Base-by-base conservation (phyloP, 2,329 filamentous ascomycete genomes). In the Phaeosphaeriaceae sp. region DNA sequence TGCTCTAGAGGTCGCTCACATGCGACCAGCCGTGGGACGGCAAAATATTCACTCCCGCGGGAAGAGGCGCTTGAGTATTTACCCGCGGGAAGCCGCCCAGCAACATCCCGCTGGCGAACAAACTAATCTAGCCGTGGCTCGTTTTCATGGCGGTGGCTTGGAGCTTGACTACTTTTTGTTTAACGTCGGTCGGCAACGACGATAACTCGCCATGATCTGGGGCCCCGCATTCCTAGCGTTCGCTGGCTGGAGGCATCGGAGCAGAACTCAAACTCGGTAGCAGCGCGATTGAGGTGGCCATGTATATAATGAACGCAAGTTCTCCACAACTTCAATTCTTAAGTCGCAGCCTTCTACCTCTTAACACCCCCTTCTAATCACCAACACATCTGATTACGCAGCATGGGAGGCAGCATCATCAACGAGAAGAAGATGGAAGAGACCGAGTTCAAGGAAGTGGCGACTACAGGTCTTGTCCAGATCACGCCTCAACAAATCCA, bases 401-500 rank as follows among this genome's bases (percentile, higher is more conserved):
- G 36, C 32, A 61, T 61, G 58, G 37, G 53, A 15, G 51, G 50
- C 54, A 54, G 50, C 21, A 33, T 18, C 11, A 32, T 43, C 28
- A 46, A 50, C 40, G 53, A 57, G 41, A 59, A 59, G 46, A 59
- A 55, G 50, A 54, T 50, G 44, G 48, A 41, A 3, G 50, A 48
- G 18, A 42, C 52, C 42, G 59, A 61, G 23, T 54, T 54, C 51
- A 63, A 59, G 41, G 58, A 63, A 33, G 42, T 54, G 6, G 20
- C 44, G 5, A 18, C 47, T 15, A 54, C 49, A 7, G 23, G 13
- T 17, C 26, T 28, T 53, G 44, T 7, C 37, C 54, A 53, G 13
- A 58, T 64, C 43, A 63, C 64, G 7, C 58, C 66, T 8, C 59
- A 63, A 33, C 54, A 62, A 39, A 68, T 69, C 13, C 63, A 68